Base-by-base conservation (phyloP, 2,329 filamentous ascomycete genomes). In the Diaporthe helianthi region DNA sequence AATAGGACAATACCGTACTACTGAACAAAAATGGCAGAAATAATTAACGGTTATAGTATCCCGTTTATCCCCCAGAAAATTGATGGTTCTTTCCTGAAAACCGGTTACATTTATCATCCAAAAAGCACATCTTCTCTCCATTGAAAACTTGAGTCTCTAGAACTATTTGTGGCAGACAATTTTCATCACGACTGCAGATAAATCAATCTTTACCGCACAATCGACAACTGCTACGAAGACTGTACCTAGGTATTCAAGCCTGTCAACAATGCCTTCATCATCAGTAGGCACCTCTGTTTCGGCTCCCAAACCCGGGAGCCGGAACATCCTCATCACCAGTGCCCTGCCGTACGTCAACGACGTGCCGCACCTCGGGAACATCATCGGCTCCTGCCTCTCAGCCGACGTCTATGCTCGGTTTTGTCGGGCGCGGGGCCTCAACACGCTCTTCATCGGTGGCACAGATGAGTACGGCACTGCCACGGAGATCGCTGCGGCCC, bases 401-500 rank as follows among this genome's bases (percentile, higher is more conserved):
- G 85, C 83, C 67, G 85, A 87, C 72, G 83, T 85, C 65, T 87
- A 78, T 69, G 74, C 73, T 22, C 79, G 74, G 61, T 86, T 83
- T 74, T 84, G 81, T 72, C 83, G 83, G 76, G 83, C 82, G 12
- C 80, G 84, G 68, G 83, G 83, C 52, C 79, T 83, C 76, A 84
- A 82, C 67, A 92, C 90, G 1, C 84, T 93, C 36, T 92, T 86
- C 77, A 83, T 93, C 71, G 92, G 91, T 78, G 90, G 91, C 65
- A 92, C 90, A 51, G 91, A 93, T 80, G 90, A 93, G 78, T 93
- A 93, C 76, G 91, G 91, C 69, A 93, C 91, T 13, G 90, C 91
- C 22, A 93, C 91, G 5, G 91, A 93, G 78, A 92, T 91, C 3
- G 92, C 92, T 79, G 91, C 91, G n/a, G 84, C 93, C 60, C 89